A percentile compares a stretch with the other conserved stretches of the same genome.
Evolutionary conservation across 352 stramenopile species (phyloP).

Genomic region (Phytopythium kandeliae): DNA sequence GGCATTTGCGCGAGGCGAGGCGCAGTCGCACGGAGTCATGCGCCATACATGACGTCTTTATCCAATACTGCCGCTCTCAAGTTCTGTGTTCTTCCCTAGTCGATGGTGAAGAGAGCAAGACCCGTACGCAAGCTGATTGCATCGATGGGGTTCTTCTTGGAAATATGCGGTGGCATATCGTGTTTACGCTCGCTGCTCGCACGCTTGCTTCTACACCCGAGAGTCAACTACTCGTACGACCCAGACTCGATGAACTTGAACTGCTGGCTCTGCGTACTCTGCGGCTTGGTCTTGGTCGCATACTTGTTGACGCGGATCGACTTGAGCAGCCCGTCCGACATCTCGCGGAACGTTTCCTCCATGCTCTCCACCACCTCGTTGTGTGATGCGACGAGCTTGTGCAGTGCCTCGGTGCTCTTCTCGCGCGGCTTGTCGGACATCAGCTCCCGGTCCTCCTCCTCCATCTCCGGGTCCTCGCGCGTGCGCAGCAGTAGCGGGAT

Average conservation of each 20-base stretch:
- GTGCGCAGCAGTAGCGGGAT: slow-evolving; percentile 75
- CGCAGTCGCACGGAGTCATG: too few species aligned
- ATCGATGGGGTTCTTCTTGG: too few species aligned
- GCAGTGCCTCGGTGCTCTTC: slow-evolving; percentile 58
- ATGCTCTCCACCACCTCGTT: slow-evolving; percentile 75
- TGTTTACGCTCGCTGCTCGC: too few species aligned
- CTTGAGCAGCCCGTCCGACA: slow-evolving; percentile 80
- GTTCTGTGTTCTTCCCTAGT: too few species aligned
- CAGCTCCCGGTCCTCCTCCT: slow-evolving; percentile 71
- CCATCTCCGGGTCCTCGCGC: slow-evolving; percentile 83
- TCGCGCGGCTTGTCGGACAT: slow-evolving; percentile 62
- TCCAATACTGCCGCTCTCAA: too few species aligned
- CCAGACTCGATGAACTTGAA: slow-evolving; percentile 88
- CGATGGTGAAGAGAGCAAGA: too few species aligned
- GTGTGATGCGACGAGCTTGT: slow-evolving; percentile 56
- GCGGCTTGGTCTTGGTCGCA: slow-evolving; percentile 70
- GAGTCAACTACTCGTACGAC: slow-evolving; percentile 33
- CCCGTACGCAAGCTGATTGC: too few species aligned
- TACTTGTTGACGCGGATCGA: slow-evolving; percentile 84
- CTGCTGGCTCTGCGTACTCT: slow-evolving; percentile 68
- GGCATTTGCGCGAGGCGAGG: too few species aligned
- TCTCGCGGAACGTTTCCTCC: slow-evolving; percentile 81
- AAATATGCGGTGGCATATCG: too few species aligned
- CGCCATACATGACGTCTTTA: too few species aligned
- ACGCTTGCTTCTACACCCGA: too few species aligned